Evolutionary conservation across 169 alveolate species (phyloP), one percentile per base, ranked within the genome.

Genomic region (Plasmodium vinckei): DNA sequence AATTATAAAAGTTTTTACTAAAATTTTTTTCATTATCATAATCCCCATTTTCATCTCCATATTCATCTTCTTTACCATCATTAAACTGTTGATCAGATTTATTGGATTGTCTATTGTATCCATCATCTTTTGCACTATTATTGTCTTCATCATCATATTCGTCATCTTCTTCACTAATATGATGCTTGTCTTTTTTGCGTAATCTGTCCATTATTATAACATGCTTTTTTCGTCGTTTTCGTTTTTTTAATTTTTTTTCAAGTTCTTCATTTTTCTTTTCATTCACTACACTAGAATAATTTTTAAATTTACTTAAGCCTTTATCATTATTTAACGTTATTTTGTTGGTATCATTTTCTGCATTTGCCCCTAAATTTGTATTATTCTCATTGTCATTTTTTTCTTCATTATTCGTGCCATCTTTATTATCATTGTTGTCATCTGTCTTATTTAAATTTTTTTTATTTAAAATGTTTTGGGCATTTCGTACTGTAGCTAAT

Each of bases 251-350:
- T 57, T 42, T 67, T 82, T 82, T 82, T 72, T 82, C 84, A 49
- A 67, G 56, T 57, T 82, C 90, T 67, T 82, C 90, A 82, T 82
- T 82, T 65, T 82, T 64, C 46, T 69, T 82, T 82, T 82, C 90
- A 69, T 82, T 82, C 15, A 82, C 84, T 12, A 82, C 84, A 54
- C 86, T 82, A 27, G 90, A 65, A 82, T 82, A 82, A 21, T 82
- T 82, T 82, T 82, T 82, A 68, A 82, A 82, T 56, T 69, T 53
- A 15, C 68, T 47, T 21, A 82, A 82, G 4, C 42, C 42, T 39
- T 53, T 77, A 23, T 77, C 88, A n/a, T 21, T 68, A 44, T 21
- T 51, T 19, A 23, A 42, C 54, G 19, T 46, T 13, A 68, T 67
- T 51, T 77, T 77, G 65, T 42, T 77, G 9, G 19, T 54, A 15